Evolutionary conservation across 169 alveolate species (phyloP), one percentile per base, ranked within the genome.

Genomic region (Cryptosporidium parvum): DNA sequence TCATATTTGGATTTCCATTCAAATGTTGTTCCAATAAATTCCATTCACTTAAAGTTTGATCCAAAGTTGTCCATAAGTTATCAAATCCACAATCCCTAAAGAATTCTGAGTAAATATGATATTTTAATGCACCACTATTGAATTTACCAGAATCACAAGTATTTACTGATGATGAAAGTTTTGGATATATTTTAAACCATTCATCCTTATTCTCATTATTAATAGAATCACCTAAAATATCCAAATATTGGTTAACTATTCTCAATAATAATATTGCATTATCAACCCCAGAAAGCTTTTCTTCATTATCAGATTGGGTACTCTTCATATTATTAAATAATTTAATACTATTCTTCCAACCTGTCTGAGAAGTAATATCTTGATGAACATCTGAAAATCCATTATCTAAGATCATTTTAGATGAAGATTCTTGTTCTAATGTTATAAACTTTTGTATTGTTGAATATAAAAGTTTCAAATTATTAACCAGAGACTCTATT

Each of bases 51-150:
- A 80, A 26, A 37, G 89, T 48, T 31, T 80, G 61, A 48, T 80
- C 89, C 35, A 80, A 48, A 45, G 51, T 31, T 10, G 52, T 37
- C 89, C 89, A 80, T 31, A 80, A 18, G 8, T 65, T 45, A 5
- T 44, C 89, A 31, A 80, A 80, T 35, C 89, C 89, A 80, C 89
- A 80, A 16, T 62, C 59, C n/a, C 44, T 45, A 23, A 80, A 80
- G 75, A 80, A 80, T 48, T 80, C 89, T 7, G 89, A 80, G 35
- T 80, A 80, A 18, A 80, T 21, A 21, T 80, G 68, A 16, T 62
- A 80, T n/a, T 65, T 80, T 14, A 80, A 5, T 21, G 80, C 18
- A 37, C 26, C 35, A 33, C 3, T 35, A 33, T 70, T 70, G 65
- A 45, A 65, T 80, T 65, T 72, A 8, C 51, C 7, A 14, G 51